Evolutionary conservation across 139 green algal species (phyloP).

Genomic region (Spirogloea muscicola): DNA sequence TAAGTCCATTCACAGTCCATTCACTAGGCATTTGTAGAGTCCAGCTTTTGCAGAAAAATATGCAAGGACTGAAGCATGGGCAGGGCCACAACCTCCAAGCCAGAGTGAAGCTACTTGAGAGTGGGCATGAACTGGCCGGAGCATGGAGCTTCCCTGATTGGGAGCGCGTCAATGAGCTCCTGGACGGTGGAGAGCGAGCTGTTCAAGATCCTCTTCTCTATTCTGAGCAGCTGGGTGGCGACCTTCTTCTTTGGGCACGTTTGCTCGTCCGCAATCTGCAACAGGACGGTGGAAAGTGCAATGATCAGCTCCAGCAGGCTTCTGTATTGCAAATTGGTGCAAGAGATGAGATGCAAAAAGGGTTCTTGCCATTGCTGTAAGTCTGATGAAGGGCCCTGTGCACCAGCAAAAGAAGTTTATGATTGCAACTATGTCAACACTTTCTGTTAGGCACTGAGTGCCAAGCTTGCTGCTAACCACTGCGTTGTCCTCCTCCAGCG

Average conservation of each 20-base stretch:
- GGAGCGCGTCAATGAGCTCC: no score
- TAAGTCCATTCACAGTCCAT: no score
- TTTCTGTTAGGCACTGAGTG: not conserved
- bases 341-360: not conserved
- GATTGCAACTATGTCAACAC: not conserved
- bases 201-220: conserved; percentile 22
- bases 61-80: no score
- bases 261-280: conserved; percentile 5
- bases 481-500: conserved; percentile 56
- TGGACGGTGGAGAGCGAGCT: not conserved
- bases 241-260: conserved; percentile 8
- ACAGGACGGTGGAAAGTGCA: not conserved
- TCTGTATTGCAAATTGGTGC: not conserved
- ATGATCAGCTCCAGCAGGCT: not conserved
- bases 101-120: no score
- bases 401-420: not conserved
- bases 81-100: no score
- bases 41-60: no score
- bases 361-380: not conserved
- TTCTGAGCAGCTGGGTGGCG: conserved; percentile 9
- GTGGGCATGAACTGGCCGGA: no score
- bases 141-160: no score
- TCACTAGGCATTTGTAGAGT: no score
- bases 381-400: not conserved
- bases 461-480: conserved; percentile 14